Conservation (phyloP, 176 grass and related monocot genomes). For the Avena eriantha region DNA sequence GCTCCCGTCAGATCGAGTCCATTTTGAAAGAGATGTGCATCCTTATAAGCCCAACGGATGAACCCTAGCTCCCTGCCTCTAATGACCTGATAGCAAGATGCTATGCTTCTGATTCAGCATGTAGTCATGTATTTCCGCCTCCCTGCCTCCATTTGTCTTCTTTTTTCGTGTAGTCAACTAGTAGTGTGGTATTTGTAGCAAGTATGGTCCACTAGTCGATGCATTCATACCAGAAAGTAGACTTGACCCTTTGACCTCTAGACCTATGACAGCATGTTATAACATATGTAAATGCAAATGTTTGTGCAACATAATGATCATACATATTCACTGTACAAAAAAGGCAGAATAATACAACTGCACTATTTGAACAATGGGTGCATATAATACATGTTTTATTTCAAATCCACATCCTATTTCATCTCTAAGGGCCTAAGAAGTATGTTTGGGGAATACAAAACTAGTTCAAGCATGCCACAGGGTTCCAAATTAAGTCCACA, state of each 20-base stretch:
- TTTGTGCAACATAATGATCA: constrained; percentile 10
- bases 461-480: background rate
- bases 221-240: background rate
- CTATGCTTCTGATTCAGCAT: constrained; percentile 5
- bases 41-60: background rate
- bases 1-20: background rate
- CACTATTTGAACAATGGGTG: background rate
- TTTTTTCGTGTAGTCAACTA: background rate
- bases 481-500: background rate
- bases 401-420: background rate
- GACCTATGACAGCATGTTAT: background rate
- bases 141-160: background rate
- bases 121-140: background rate
- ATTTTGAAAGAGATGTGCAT: background rate
- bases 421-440: background rate
- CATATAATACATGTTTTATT: constrained; percentile 6
- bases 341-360: background rate
- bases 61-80: constrained; percentile 10
- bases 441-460: background rate
- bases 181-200: constrained; percentile 26
- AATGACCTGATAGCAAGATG: constrained; percentile 14
- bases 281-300: background rate
- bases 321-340: background rate
- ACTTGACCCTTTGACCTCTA: background rate
- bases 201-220: constrained; percentile 12